These are phyloP conservation scores for Mycena alexandri DNA, from an alignment of 768 basidiomycete genomes.

Conservation along the genomic window DNA sequence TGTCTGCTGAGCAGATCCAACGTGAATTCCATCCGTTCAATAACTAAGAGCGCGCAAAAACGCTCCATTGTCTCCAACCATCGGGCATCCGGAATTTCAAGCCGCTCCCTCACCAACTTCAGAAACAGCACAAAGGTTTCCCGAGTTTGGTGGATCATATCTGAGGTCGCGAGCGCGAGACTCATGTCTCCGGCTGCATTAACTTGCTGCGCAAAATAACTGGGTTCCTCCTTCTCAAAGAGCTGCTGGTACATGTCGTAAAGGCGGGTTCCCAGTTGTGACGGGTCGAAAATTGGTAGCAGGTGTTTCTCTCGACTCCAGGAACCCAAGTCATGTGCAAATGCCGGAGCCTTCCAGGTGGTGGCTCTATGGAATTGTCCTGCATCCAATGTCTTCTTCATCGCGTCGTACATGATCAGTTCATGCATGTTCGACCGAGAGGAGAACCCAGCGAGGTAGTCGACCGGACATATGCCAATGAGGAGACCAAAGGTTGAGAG, in stretches of 20 bases:
- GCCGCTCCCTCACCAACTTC: slow-evolving; percentile 42
- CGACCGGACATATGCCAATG: slow-evolving; percentile 55
- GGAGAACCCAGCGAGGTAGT: slow-evolving; percentile 56
- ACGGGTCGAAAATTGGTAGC: slow-evolving; percentile 37
- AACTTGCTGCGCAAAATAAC: slow-evolving; percentile 32
- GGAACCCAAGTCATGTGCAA: not conserved
- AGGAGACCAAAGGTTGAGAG: slow-evolving; percentile 56
- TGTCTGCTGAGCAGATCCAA: slow-evolving; percentile 52
- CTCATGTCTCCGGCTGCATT: slow-evolving; percentile 11
- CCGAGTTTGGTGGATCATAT: slow-evolving; percentile 54
- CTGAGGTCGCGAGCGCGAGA: slow-evolving; percentile 28
- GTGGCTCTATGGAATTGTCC: slow-evolving; percentile 30
- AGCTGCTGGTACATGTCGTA: slow-evolving; percentile 55
- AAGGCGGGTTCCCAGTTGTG: slow-evolving; percentile 51
- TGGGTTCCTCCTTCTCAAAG: slow-evolving; percentile 51
- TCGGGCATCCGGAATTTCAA: slow-evolving; percentile 37
- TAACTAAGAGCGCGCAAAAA: slow-evolving; percentile 39
- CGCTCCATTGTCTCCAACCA: slow-evolving; percentile 51
- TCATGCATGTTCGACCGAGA: slow-evolving; percentile 58
- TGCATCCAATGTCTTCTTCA: not conserved
- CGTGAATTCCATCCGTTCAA: slow-evolving; percentile 34
- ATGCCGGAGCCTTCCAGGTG: slow-evolving; percentile 32
- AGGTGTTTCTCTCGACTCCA: slow-evolving; percentile 2
- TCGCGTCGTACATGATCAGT: slow-evolving; percentile 35
- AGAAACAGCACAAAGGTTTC: slow-evolving; percentile 55